Conservation (phyloP, 495 filamentous ascomycete genomes). For the Xylaria castorea region DNA sequence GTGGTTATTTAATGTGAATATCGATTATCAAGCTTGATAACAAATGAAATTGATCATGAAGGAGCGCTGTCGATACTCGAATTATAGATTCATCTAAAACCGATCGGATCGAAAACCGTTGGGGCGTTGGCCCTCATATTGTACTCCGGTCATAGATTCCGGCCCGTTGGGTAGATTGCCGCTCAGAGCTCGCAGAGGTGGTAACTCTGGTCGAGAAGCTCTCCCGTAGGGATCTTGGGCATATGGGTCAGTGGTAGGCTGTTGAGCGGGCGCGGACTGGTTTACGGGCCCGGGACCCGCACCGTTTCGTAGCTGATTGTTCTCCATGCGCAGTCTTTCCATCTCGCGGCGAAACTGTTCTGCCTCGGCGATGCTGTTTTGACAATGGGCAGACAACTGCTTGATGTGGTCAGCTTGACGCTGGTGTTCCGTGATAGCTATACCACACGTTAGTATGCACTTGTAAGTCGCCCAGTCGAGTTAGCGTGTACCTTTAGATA, state of each 20-base stretch:
- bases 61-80: slow-evolving; percentile 13
- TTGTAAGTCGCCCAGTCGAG: neutral
- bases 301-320: slow-evolving; percentile 55
- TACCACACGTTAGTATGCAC: slow-evolving; percentile 1
- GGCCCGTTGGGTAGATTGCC: slow-evolving; percentile 37
- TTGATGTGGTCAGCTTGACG: slow-evolving; percentile 50
- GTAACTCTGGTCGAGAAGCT: slow-evolving; percentile 49
- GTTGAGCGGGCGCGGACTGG: slow-evolving; percentile 37
- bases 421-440: slow-evolving; percentile 64
- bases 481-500: slow-evolving; percentile 78
- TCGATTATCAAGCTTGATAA: slow-evolving; percentile 21
- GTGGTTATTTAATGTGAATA: slow-evolving; percentile 19
- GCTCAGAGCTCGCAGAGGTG: slow-evolving; percentile 53
- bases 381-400: slow-evolving; percentile 43
- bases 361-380: slow-evolving; percentile 48
- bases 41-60: slow-evolving; percentile 28
- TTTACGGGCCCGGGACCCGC: slow-evolving; percentile 30
- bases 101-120: slow-evolving; percentile 47
- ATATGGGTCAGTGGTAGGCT: slow-evolving; percentile 41
- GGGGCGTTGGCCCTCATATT: slow-evolving; percentile 54
- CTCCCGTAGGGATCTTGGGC: slow-evolving; percentile 41
- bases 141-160: slow-evolving; percentile 62
- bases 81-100: slow-evolving; percentile 27
- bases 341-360: slow-evolving; percentile 57
- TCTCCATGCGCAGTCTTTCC: slow-evolving; percentile 60